These are phyloP conservation scores for Phytopythium litorale DNA, from an alignment of 352 stramenopile species.

Conservation along the genomic window DNA sequence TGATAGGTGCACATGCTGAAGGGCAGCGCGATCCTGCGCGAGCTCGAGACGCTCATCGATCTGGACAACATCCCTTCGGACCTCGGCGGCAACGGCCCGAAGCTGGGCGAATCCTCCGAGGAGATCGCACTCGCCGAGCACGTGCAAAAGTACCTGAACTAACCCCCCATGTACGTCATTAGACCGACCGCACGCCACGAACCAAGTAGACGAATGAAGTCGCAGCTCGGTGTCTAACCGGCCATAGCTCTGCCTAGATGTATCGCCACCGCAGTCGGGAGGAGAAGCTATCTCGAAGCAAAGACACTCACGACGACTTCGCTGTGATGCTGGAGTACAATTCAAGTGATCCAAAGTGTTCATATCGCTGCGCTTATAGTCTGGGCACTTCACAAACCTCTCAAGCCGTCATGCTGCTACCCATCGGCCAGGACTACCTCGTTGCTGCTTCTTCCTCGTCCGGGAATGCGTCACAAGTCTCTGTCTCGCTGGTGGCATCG, in stretches of 20 bases:
- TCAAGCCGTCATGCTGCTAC: neutral
- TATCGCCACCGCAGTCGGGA: neutral
- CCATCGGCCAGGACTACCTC: neutral
- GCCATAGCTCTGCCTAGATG: neutral
- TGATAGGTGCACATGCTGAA: constrained; percentile 80
- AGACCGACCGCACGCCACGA: neutral
- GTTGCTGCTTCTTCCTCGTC: neutral
- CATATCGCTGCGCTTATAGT: too few species aligned
- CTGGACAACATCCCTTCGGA: constrained; percentile 65
- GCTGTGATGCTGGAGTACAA: too few species aligned
- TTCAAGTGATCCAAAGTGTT: too few species aligned
- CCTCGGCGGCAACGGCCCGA: constrained; percentile 53
- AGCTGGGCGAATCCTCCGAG: constrained; percentile 68
- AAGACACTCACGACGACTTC: too few species aligned
- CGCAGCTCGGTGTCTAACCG: neutral
- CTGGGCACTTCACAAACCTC: neutral
- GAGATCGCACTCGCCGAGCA: constrained; percentile 59
- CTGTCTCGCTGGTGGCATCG: constrained; percentile 13
- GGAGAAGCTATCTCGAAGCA: too few species aligned
- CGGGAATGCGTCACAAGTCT: constrained; percentile 21
- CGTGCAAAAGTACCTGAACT: constrained; percentile 64
- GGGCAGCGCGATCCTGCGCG: constrained; percentile 66
- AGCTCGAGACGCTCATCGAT: constrained; percentile 72
- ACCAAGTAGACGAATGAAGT: neutral
- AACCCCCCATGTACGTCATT: neutral